Percentiles rank a stretch among this genome's conserved stretches.
Evolutionary conservation across 2,329 filamentous ascomycete species (phyloP).

Genomic region (Pseudogymnoascus pannorum): DNA sequence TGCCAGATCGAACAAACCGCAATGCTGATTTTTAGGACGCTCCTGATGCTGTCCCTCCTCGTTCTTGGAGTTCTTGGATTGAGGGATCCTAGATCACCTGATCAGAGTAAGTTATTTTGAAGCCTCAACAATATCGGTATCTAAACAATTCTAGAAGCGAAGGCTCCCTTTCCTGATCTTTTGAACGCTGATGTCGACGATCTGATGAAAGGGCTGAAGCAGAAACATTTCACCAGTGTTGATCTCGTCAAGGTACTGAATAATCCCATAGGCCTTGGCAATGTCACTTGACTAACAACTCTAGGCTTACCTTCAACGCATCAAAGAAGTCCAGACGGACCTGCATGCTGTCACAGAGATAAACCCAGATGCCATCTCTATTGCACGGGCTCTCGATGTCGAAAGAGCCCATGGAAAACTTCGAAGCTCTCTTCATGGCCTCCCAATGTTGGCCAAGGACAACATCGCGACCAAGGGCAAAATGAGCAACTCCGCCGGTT

Average conservation of each 20-base stretch:
- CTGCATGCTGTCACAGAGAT: constrained; percentile 25
- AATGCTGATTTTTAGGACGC: background rate
- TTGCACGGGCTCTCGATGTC: constrained; percentile 24
- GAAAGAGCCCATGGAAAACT: constrained; percentile 23
- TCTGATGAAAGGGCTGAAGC: constrained; percentile 40
- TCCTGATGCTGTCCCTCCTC: background rate
- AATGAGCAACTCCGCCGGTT: constrained; percentile 41
- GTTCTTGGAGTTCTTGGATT: background rate
- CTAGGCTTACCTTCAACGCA: constrained; percentile 22
- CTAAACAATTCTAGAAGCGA: background rate
- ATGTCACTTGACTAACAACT: background rate
- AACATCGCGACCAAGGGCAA: constrained; percentile 51
- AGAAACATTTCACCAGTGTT: constrained; percentile 46
- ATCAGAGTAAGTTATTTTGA: background rate
- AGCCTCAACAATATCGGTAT: background rate
- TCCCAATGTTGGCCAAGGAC: constrained; percentile 55
- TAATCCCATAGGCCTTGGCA: constrained; percentile 37
- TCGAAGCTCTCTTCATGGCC: constrained; percentile 43
- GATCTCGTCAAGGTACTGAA: constrained; percentile 41
- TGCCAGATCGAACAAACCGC: background rate
- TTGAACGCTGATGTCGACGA: constrained; percentile 46
- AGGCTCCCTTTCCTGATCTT: constrained; percentile 31
- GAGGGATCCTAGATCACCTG: background rate
- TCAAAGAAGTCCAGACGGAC: constrained; percentile 20
- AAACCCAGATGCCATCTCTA: constrained; percentile 27